A percentile compares a stretch with the other conserved stretches of the same genome.
These are phyloP conservation scores for Carex parvula DNA, from an alignment of 176 grass and related monocot genomes.

Conservation along the genomic window DNA sequence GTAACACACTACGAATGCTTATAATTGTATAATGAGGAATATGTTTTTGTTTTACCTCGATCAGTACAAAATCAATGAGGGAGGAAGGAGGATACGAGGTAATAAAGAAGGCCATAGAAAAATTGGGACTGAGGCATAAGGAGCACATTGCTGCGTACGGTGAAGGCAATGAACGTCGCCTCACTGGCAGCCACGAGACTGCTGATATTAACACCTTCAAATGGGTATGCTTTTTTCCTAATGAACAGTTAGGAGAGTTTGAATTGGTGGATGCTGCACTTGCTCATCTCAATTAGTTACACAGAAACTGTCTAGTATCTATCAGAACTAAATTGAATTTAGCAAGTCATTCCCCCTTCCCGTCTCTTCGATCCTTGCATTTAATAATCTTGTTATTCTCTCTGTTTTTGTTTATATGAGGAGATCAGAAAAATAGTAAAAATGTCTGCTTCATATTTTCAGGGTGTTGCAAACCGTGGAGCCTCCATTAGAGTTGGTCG, in stretches of 20 bases:
- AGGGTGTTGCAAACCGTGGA: conserved; percentile 83
- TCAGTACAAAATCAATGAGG: conserved; percentile 88
- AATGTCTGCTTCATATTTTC: background rate
- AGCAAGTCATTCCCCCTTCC: background rate
- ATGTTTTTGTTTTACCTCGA: background rate
- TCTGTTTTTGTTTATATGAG: background rate
- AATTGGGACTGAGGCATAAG: conserved; percentile 48
- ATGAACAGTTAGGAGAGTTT: background rate
- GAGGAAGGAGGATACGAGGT: conserved; percentile 62
- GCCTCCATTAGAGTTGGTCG: conserved; percentile 73
- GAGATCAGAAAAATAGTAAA: background rate
- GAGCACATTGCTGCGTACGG: conserved; percentile 86
- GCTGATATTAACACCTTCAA: conserved; percentile 83
- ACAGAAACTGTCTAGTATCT: no score
- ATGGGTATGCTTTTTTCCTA: conserved; percentile 37
- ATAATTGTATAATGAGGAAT: background rate
- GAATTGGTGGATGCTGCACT: background rate
- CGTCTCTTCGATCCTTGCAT: background rate
- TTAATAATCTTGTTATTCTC: background rate
- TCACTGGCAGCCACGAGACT: conserved; percentile 81
- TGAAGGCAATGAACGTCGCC: conserved; percentile 81
- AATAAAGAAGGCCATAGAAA: conserved; percentile 75
- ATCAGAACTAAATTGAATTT: background rate
- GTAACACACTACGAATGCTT: background rate
- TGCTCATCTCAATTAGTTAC: background rate